These are phyloP conservation scores for Sedum album DNA, from an alignment of 164 flowering plant species.

Conservation along the genomic window DNA sequence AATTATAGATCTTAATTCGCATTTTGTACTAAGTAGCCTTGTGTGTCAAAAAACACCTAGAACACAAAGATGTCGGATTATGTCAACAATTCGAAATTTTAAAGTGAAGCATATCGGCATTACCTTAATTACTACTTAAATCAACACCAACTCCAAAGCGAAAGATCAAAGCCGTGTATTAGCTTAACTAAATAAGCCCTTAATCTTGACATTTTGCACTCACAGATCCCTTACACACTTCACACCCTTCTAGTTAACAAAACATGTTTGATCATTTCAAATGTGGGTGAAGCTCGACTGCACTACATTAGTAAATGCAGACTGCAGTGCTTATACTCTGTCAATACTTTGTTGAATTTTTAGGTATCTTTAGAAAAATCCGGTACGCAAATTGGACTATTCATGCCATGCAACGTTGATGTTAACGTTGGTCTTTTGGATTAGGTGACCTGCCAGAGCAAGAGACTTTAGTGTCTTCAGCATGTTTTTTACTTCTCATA, in stretches of 20 bases:
- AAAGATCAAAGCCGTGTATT: neutral
- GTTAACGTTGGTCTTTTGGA: neutral
- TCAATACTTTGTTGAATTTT: slow-evolving; percentile 1
- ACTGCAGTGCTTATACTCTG: neutral
- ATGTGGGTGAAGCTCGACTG: neutral
- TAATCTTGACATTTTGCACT: neutral
- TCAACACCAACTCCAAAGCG: neutral
- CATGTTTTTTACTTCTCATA: neutral
- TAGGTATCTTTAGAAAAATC: slow-evolving; percentile 4
- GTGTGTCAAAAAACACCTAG: neutral
- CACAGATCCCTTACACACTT: neutral
- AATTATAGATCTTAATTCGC: neutral
- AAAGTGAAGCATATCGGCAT: neutral
- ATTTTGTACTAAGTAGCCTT: neutral
- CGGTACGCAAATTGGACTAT: neutral
- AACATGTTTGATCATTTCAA: neutral
- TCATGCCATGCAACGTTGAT: neutral
- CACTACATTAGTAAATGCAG: neutral
- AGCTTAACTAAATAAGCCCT: neutral
- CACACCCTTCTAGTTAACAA: neutral
- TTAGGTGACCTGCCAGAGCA: slow-evolving; percentile 5
- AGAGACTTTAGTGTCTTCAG: neutral
- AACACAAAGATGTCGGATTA: neutral
- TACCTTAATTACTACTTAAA: neutral
- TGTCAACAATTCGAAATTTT: neutral